Evolutionary conservation across 2,329 filamentous ascomycete species (phyloP).

Genomic region (Scedosporium minutisporum): DNA sequence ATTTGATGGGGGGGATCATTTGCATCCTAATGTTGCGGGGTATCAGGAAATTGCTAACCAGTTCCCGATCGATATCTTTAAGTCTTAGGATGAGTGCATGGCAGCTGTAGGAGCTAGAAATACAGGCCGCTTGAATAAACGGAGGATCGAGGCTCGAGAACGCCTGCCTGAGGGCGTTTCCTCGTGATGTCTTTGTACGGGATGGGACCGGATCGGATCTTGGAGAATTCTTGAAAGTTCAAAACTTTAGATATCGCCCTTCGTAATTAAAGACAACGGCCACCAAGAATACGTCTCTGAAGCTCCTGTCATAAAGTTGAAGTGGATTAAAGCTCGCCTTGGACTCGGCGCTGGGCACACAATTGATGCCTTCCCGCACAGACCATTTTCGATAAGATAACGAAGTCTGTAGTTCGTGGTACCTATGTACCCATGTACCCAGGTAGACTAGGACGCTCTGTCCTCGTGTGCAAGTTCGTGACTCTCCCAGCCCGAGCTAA

Average conservation of each 20-base stretch:
- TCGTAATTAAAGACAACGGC: too few relatives aligned
- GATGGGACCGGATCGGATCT: too few relatives aligned
- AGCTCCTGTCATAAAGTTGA: too few relatives aligned
- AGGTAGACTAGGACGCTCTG: too few relatives aligned
- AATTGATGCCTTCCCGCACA: neutral
- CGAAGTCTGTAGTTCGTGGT: neutral
- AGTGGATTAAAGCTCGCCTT: neutral
- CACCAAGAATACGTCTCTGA: too few relatives aligned
- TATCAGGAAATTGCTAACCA: conserved; percentile 49
- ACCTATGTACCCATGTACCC: too few relatives aligned
- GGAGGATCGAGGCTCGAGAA: too few relatives aligned
- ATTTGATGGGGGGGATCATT: conserved; percentile 53
- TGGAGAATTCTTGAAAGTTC: too few relatives aligned
- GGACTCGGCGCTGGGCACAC: neutral
- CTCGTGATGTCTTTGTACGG: too few relatives aligned
- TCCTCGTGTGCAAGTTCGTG: neutral
- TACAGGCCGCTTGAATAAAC: neutral
- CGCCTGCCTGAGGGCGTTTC: too few relatives aligned
- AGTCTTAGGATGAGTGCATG: neutral
- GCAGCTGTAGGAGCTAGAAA: neutral
- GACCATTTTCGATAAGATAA: neutral
- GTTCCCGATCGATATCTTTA: conserved; percentile 49
- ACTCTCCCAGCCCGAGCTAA: neutral
- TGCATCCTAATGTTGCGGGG: conserved; percentile 51
- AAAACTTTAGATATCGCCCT: too few relatives aligned